These are phyloP conservation scores for Borealophlyctis nickersoniae DNA, from an alignment of 192 early-diverging fungal genomes.

Conservation along the genomic window DNA sequence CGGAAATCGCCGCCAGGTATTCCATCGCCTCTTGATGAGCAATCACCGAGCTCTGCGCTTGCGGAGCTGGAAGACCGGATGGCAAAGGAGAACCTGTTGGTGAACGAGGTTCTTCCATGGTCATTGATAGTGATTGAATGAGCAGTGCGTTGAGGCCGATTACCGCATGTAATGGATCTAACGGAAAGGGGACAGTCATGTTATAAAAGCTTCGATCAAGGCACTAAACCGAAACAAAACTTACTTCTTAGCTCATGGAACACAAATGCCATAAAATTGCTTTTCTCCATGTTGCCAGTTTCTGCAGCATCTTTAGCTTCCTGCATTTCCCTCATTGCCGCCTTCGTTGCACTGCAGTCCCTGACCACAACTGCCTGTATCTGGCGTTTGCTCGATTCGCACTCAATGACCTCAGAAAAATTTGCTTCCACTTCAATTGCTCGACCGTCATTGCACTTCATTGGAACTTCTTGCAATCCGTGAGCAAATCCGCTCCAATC, in stretches of 20 bases:
- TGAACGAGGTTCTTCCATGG: not conserved
- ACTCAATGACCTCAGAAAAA: slow-evolving; percentile 30
- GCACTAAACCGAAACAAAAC: slow-evolving; percentile 3
- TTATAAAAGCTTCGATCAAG: too few relatives aligned
- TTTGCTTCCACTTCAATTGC: slow-evolving; percentile 29
- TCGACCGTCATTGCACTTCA: slow-evolving; percentile 23
- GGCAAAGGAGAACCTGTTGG: not conserved
- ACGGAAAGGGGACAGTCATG: not conserved
- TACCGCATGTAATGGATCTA: slow-evolving; percentile 32
- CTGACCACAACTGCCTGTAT: slow-evolving; percentile 33
- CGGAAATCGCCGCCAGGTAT: slow-evolving; percentile 19
- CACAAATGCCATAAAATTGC: slow-evolving; percentile 32
- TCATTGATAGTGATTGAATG: slow-evolving; percentile 3
- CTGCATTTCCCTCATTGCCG: slow-evolving; percentile 8
- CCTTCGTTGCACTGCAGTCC: slow-evolving; percentile 23
- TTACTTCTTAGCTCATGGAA: slow-evolving; percentile 38
- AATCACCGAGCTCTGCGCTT: not conserved
- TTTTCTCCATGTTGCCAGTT: slow-evolving; percentile 16
- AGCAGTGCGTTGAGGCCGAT: slow-evolving; percentile 29
- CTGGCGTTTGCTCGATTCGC: slow-evolving; percentile 13
- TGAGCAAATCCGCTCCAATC: too few relatives aligned
- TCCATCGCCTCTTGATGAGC: slow-evolving; percentile 13
- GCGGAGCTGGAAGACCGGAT: not conserved
- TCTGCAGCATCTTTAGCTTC: slow-evolving; percentile 38
- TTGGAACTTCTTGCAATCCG: slow-evolving; percentile 20